Base-by-base conservation (phyloP, 2,329 filamentous ascomycete genomes). In the Penicillium aurantiogriseum region DNA sequence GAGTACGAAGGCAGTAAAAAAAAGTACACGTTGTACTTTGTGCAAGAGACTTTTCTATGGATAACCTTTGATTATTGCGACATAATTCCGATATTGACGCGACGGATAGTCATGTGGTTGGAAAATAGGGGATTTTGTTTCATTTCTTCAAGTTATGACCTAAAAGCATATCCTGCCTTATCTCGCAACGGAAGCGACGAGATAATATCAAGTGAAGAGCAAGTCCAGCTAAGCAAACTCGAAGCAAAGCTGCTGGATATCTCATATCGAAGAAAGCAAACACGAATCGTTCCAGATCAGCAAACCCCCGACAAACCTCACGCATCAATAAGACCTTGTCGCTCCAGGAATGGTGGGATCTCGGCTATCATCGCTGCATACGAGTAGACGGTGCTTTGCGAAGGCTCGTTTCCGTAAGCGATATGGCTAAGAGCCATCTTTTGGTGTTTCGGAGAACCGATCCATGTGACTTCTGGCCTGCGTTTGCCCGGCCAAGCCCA, bases 341-440 rank as follows among this genome's bases (percentile, higher is more conserved):
- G 54, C n/a, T 51, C 27, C 27, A 43, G 27, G 39, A 45, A 63
- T 15, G 61, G 63, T 13, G 69, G 69, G 43, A 71, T 58, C 0
- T 54, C 46, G 2, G 64, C 68, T 10, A 72, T 25, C 2, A 70
- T 67, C 0, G 67, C 64, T 21, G 62, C 66, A 35, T 29, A 61
- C 1, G 65, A 70, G 39, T 70, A 71, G 1, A 50, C 7, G 2
- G 48, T 55, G 1, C n/a, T 49, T 7, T 64, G 27, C 0, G 46
- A 31, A 11, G 63, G 10, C 15, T 71, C 33, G 15, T 72, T 69
- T 2, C 68, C 67, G 40, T 69, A 67, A 7, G 49, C 46, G 2
- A 69, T 4, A 29, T 67, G 48, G 9, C 46, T 53, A 7, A 70
- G 59, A 2, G 66, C 68, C 57, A 57, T 53, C 44, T 69, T 51